phyloP scores from a whole-genome alignment of 495 filamentous ascomycete species.

The Lepraria neglecta region DNA sequence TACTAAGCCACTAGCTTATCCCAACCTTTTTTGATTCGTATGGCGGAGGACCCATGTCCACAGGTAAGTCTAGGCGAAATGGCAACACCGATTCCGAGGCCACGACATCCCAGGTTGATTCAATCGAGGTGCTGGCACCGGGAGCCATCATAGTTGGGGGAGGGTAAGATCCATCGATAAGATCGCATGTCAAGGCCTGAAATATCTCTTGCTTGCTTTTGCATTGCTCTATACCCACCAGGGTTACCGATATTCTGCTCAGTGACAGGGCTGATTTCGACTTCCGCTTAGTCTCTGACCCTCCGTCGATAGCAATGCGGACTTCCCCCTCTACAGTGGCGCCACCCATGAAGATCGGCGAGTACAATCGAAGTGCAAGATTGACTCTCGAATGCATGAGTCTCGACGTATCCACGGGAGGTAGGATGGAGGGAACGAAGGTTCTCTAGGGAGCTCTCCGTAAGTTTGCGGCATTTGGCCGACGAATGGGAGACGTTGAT shows the following conservation, averaged over 20 bases:
- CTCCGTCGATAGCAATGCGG: constrained; percentile 34
- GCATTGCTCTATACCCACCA: constrained; percentile 45
- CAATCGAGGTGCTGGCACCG: constrained; percentile 28
- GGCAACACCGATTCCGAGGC: constrained; percentile 42
- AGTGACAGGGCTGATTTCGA: constrained; percentile 31
- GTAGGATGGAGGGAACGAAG: constrained; percentile 35
- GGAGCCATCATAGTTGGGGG: constrained; percentile 46
- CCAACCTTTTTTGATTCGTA: constrained; percentile 46
- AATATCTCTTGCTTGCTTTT: constrained; percentile 41
- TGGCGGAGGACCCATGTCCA: constrained; percentile 50
- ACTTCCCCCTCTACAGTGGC: constrained; percentile 38
- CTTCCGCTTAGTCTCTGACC: constrained; percentile 25
- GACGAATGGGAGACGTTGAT: constrained; percentile 28
- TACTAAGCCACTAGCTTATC: constrained; percentile 46
- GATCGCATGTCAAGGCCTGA: constrained; percentile 43
- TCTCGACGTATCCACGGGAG: constrained; percentile 35
- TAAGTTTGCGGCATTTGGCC: constrained; percentile 10
- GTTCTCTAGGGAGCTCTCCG: constrained; percentile 33
- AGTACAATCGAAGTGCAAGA: constrained; percentile 33
- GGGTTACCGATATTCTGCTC: constrained; percentile 42
- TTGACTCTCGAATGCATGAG: constrained; percentile 33
- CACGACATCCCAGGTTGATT: constrained; percentile 42
- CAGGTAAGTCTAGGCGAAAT: constrained; percentile 48
- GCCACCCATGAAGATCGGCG: constrained; percentile 39
- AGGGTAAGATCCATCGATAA: constrained; percentile 45